These are phyloP conservation scores for Citrus glauca DNA, from an alignment of 345 rosid genomes.

Conservation along the genomic window DNA sequence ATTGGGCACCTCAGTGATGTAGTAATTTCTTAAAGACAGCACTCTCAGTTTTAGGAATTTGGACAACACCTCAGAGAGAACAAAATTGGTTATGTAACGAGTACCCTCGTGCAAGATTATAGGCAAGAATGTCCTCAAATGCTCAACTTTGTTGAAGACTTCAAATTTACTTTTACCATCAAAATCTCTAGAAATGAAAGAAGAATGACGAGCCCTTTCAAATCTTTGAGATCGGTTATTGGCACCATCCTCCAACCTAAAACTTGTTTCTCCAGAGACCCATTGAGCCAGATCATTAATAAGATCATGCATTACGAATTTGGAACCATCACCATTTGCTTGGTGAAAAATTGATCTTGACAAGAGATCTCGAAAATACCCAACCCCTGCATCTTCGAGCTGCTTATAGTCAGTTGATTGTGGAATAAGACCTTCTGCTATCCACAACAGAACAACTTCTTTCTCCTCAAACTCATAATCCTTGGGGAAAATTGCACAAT, in stretches of 20 bases:
- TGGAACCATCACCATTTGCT: neutral
- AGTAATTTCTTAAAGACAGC: neutral
- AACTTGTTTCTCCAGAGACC: neutral
- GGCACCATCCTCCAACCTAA: neutral
- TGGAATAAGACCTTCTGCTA: conserved; percentile 19
- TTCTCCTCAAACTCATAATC: conserved; percentile 19
- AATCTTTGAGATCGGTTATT: neutral
- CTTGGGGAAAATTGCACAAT: conserved; percentile 19
- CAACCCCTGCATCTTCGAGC: conserved; percentile 8
- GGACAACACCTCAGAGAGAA: neutral
- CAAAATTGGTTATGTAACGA: neutral
- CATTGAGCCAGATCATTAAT: neutral
- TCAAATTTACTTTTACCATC: neutral
- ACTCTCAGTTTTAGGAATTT: neutral
- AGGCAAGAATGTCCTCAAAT: neutral
- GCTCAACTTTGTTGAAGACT: neutral
- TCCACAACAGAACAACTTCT: conserved; percentile 19
- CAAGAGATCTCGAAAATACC: conserved; percentile 12
- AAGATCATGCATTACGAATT: neutral
- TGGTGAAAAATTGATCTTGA: conserved; percentile 14
- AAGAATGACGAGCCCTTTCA: neutral
- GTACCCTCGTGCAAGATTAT: neutral
- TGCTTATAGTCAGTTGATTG: neutral
- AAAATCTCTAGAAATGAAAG: neutral
- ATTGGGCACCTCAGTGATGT: neutral